A percentile compares a stretch with the other conserved stretches of the same genome.
Conservation (phyloP, 352 stramenopile genomes). For the Phytophthora parvispora region DNA sequence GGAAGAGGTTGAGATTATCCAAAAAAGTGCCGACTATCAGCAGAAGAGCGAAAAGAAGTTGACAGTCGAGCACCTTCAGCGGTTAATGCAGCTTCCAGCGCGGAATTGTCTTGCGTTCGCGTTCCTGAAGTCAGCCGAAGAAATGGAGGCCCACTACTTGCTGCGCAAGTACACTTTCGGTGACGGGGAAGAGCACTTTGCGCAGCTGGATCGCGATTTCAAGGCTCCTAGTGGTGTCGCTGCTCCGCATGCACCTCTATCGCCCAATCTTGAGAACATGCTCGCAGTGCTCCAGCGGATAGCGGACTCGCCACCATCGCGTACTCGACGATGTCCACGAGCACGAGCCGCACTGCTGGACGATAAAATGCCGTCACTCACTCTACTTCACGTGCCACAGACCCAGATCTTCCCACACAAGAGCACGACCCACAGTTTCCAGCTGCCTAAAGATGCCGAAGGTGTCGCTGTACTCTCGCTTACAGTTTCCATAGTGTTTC, state of each 20-base stretch:
- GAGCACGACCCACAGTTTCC: slow-evolving; percentile 71
- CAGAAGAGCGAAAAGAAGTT: slow-evolving; percentile 43
- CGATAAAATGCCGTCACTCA: slow-evolving; percentile 31
- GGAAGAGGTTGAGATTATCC: slow-evolving; percentile 70
- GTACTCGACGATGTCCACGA: slow-evolving; percentile 11
- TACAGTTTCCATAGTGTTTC: slow-evolving; percentile 73
- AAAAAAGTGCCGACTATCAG: slow-evolving; percentile 65
- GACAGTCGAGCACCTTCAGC: slow-evolving; percentile 55
- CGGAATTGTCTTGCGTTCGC: slow-evolving; percentile 77
- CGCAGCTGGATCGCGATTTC: slow-evolving; percentile 53
- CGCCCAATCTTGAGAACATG: slow-evolving; percentile 46
- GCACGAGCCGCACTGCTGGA: slow-evolving; percentile 45
- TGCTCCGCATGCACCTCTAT: slow-evolving; percentile 18
- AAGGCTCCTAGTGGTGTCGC: slow-evolving; percentile 18
- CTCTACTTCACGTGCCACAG: slow-evolving; percentile 52
- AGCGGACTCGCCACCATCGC: slow-evolving; percentile 17
- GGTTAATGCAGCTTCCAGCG: slow-evolving; percentile 62
- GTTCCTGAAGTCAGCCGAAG: slow-evolving; percentile 70
- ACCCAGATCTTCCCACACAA: slow-evolving; percentile 71
- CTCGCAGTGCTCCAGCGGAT: slow-evolving; percentile 39
- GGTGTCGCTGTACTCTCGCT: slow-evolving; percentile 59
- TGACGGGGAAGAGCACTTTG: slow-evolving; percentile 74
- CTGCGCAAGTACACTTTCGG: slow-evolving; percentile 79
- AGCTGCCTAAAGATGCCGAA: slow-evolving; percentile 41
- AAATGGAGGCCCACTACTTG: slow-evolving; percentile 67